Conservation (phyloP, 805 yeast genomes). For the Lipomyces yamadae region DNA sequence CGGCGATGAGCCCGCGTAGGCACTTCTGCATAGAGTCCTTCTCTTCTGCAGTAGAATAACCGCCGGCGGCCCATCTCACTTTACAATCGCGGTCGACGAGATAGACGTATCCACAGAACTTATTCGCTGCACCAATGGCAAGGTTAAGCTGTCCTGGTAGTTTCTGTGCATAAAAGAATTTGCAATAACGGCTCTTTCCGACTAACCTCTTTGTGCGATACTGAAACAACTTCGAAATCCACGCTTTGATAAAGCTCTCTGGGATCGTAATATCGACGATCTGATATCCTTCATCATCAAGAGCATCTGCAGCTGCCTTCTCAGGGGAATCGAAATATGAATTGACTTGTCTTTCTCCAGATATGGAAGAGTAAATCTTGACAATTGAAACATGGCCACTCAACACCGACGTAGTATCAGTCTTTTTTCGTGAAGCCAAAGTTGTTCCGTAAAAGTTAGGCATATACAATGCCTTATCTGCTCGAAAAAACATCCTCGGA, state of each 20-base stretch:
- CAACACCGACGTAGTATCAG: conserved; percentile 49
- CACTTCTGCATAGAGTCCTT: conserved; percentile 42
- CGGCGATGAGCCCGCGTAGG: conserved; percentile 29
- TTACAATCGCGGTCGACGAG: conserved; percentile 73
- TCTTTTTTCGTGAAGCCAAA: conserved; percentile 45
- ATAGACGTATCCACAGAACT: conserved; percentile 81
- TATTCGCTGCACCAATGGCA: conserved; percentile 65
- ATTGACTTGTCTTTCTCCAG: conserved; percentile 70
- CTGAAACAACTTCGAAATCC: conserved; percentile 61
- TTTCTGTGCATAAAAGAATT: conserved; percentile 53
- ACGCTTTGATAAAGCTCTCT: conserved; percentile 71
- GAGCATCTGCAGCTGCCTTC: conserved; percentile 49
- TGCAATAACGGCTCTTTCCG: conserved; percentile 57
- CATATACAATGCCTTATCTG: conserved; percentile 74
- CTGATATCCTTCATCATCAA: conserved; percentile 56
- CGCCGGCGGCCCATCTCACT: conserved; percentile 92
- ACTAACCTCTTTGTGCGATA: conserved; percentile 52
- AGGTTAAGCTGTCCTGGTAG: conserved; percentile 23
- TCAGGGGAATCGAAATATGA: conserved; percentile 60
- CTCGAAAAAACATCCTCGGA: conserved; percentile 77
- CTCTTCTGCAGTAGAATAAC: conserved; percentile 75
- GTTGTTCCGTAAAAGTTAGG: conserved; percentile 75
- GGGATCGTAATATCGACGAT: conserved; percentile 77
- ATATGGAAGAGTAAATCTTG: conserved; percentile 65
- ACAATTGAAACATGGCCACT: conserved; percentile 64